Evolutionary conservation across 73 alveolate species (phyloP), one percentile per base, ranked within the genome.

Genomic region (Symbiodinium natans): DNA sequence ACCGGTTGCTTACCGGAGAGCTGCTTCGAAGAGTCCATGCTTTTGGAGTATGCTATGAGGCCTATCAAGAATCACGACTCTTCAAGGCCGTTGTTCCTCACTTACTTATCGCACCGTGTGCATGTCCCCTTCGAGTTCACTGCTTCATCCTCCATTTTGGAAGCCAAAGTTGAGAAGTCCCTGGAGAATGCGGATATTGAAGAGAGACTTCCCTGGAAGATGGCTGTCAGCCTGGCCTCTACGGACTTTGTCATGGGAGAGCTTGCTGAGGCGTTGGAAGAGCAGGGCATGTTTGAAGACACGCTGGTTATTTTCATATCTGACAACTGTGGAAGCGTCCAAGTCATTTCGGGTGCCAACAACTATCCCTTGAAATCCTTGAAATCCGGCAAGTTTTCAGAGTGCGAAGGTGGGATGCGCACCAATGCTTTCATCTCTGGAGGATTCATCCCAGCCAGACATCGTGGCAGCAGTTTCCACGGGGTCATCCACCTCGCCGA

Each of bases 381-480:
- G 63, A 80, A 80, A 39, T 38, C 74, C 17, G 92, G 92, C 6
- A 83, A 41, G 75, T 83, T 11, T 11, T 19, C 77, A 19, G 77
- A 83, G 5, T 83, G 92, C 77, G 92, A 83, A 34, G 92, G 92
- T 29, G 92, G 77, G 4, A n/a, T 83, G 27, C 74, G 92, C 27
- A 83, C 92, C 74, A 43, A 42, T 34, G 92, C 92, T n/a, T 41
- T 43, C 75, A 2, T 83, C 43, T 83, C 92, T 83, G 92, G 92
- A 8, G 92, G 92, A 8, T 83, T 83, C 75, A 40, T 83, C 41
- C 92, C 92, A 19, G 43, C 73, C 33, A 13, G 31, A 29, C 77
- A 29, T 9, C 73, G 92, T 34, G 92, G 92, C 77, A 42, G 21
- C 41, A 40, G 23, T 21, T 80, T 80, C 13, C 36, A 33, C 13